phyloP scores from a whole-genome alignment of 1,139 yeast species.

The Protomyces pachydermus region DNA sequence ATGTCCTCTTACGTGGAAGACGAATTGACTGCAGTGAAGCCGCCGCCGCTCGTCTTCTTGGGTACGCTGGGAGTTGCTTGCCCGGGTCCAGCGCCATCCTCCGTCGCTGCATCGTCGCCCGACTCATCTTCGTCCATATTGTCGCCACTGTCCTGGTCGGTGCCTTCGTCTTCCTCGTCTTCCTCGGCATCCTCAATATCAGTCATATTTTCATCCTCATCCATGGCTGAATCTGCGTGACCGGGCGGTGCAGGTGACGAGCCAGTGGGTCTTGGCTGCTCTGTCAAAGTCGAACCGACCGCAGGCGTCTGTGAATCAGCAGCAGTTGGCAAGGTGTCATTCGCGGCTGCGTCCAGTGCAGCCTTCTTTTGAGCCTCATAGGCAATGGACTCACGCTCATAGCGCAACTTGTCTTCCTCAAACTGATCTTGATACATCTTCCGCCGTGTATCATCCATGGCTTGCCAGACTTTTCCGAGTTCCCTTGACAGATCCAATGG shows the following conservation, averaged over 20 bases:
- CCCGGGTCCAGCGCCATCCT: neutral
- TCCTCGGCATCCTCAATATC: neutral
- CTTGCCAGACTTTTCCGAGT: conserved; percentile 83
- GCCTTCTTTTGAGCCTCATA: conserved; percentile 43
- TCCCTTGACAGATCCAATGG: conserved; percentile 64
- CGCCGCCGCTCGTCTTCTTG: neutral
- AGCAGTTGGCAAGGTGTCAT: neutral
- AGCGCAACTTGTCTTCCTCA: conserved; percentile 74
- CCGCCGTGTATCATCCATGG: conserved; percentile 61
- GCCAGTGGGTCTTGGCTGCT: neutral
- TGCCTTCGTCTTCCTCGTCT: neutral
- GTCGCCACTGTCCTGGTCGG: neutral
- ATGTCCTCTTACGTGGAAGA: neutral
- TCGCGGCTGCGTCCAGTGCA: conserved; percentile 2
- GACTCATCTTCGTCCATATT: neutral
- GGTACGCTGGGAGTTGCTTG: neutral
- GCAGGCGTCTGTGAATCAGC: neutral
- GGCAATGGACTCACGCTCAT: conserved; percentile 64
- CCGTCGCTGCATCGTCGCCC: neutral
- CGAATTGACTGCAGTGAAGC: conserved; percentile 2
- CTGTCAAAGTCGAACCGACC: neutral
- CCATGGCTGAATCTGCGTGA: neutral
- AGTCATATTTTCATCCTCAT: neutral
- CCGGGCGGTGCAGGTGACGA: neutral
- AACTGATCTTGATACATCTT: conserved; percentile 71